Conservation (phyloP, 73 alveolate genomes). For the Urostyla sp. region DNA sequence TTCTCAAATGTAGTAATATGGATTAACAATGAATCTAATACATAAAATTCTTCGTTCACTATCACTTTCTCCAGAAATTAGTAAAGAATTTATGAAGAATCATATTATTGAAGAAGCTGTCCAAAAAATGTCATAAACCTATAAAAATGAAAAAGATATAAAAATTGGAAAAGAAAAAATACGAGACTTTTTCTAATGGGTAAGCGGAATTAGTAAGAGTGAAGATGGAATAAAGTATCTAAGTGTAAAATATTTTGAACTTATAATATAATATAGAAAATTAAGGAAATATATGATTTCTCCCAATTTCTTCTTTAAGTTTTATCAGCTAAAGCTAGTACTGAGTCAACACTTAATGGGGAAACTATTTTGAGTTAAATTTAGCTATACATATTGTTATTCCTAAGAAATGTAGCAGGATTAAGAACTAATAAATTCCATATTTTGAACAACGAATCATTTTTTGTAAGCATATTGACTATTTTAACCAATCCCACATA, state of each 20-base stretch:
- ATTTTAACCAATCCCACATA: slow-evolving; percentile 1
- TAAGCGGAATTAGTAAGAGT: slow-evolving; percentile 38
- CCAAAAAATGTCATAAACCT: slow-evolving; percentile 10
- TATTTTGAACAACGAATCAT: slow-evolving; percentile 45
- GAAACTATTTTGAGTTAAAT: not conserved
- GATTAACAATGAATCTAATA: not conserved
- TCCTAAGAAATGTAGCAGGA: slow-evolving; percentile 41
- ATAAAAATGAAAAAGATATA: slow-evolving; percentile 64
- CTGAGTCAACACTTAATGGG: not conserved
- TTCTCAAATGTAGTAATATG: not conserved
- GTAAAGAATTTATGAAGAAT: slow-evolving; percentile 36
- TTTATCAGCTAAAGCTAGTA: not conserved
- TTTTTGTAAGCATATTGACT: slow-evolving; percentile 47
- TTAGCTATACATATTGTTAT: not conserved
- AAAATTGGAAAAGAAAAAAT: slow-evolving; percentile 20
- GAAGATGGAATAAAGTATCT: slow-evolving; percentile 46
- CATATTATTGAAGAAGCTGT: slow-evolving; percentile 43
- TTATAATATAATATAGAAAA: not conserved
- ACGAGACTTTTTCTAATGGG: slow-evolving; percentile 13
- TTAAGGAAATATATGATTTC: slow-evolving; percentile 35
- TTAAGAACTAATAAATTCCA: slow-evolving; percentile 54
- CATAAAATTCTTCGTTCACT: slow-evolving; percentile 30
- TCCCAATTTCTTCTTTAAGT: slow-evolving; percentile 46
- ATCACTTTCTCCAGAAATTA: slow-evolving; percentile 48
- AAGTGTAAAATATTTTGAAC: not conserved